Conservation (phyloP, 2,329 filamentous ascomycete genomes). For the Nannizziopsis barbatae region DNA sequence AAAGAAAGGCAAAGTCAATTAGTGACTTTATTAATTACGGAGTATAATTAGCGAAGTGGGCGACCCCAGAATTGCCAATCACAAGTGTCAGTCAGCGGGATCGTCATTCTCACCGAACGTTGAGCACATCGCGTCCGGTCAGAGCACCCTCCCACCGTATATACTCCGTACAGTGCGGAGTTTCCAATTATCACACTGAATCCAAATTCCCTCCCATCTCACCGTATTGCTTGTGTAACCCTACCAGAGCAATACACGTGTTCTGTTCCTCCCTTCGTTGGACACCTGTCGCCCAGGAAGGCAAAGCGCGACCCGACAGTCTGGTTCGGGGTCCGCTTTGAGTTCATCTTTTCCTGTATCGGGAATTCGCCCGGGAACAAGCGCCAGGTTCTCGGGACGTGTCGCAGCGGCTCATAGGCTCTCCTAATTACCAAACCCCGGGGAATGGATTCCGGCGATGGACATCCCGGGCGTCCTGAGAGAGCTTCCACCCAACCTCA, state of each 20-base stretch:
- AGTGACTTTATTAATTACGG: too few relatives aligned
- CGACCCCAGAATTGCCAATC: too few relatives aligned
- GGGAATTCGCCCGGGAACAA: background rate
- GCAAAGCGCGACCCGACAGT: background rate
- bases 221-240: slow-evolving; percentile 5
- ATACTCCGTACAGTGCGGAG: too few relatives aligned
- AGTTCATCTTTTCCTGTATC: slow-evolving; percentile 4
- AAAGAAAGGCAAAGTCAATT: too few relatives aligned
- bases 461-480: background rate
- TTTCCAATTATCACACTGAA: too few relatives aligned
- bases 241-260: slow-evolving; percentile 9
- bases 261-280: background rate
- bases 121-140: too few relatives aligned
- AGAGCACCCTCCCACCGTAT: too few relatives aligned
- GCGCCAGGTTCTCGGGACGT: slow-evolving; percentile 6
- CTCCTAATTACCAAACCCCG: background rate
- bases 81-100: too few relatives aligned
- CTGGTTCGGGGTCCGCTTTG: slow-evolving; percentile 3
- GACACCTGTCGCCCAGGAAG: background rate
- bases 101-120: too few relatives aligned
- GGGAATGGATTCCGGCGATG: background rate
- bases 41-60: too few relatives aligned
- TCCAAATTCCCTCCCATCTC: background rate
- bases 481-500: slow-evolving; percentile 1
- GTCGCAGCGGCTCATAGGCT: background rate